phyloP scores from a whole-genome alignment of 2,329 filamentous ascomycete species.

The Grosmannia clavigera region DNA sequence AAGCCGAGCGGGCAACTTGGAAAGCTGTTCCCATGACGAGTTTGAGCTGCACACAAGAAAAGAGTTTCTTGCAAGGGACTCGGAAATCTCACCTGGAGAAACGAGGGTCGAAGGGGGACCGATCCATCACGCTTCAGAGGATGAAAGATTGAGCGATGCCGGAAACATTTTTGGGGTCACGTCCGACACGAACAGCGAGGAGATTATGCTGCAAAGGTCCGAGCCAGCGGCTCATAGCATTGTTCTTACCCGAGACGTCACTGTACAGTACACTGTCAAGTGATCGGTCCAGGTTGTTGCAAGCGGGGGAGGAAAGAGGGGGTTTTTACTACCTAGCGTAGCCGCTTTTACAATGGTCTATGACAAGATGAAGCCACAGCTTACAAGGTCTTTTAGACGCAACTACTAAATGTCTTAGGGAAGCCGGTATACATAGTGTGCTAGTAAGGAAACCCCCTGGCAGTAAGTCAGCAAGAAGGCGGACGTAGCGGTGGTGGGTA shows the following conservation, averaged over 20 bases:
- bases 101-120: neutral
- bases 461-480: no score
- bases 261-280: neutral
- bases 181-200: constrained; percentile 3
- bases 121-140: neutral
- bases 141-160: neutral
- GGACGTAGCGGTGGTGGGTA: no score
- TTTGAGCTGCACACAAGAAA: neutral
- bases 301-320: no score
- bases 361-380: no score
- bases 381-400: no score
- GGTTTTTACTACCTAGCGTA: no score
- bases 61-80: neutral
- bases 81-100: neutral
- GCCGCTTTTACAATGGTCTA: no score
- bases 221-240: neutral
- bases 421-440: no score
- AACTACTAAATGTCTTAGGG: no score
- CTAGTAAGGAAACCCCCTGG: no score
- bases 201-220: constrained; percentile 2
- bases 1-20: neutral
- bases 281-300: neutral
- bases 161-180: neutral
- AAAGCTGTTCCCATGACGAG: neutral
- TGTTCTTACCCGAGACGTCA: neutral